Evolutionary conservation across 495 filamentous ascomycete genomes (phyloP), one percentile per base, ranked within the genome.

Genomic region (Xanthoparmelia taractica): DNA sequence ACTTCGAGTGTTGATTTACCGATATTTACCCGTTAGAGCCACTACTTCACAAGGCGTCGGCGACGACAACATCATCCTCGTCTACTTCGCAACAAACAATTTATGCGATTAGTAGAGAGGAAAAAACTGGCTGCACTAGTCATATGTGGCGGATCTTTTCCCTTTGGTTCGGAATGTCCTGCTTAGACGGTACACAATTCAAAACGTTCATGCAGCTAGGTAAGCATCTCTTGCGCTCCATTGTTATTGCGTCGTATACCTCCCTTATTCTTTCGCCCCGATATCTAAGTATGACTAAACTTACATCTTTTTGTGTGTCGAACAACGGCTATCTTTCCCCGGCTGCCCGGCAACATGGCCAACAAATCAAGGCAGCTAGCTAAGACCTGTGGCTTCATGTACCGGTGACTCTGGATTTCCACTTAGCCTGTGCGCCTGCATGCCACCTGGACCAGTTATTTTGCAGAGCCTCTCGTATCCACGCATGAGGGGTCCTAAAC

Each of bases 401-500:
- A 54, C 2, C 29, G 20, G 29, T 18, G 29, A 54, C 50, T 20
- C 8, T n/a, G 27, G 12, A 33, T 18, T 15, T 33, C 29, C 33
- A 54, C 10, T 10, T n/a, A 54, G 50, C 29, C 50, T 33, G 50
- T 33, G 50, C 50, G 50, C 50, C 50, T 33, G 50, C 50, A 54
- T 33, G 50, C 50, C 15, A 54, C 17, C 29, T 54, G 29, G 29
- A 33, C 50, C 50, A 54, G 8, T 54, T 15, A 54, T 25, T 33
- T 34, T 33, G 29, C 27, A 54, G 29, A 33, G 2, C 27, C 10
- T n/a, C 50, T 54, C 27, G 29, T 54, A 33, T 54, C 20, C 29
- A 54, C 15, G 50, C 50, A 33, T 15, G 6, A 54, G 5, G 29
- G 15, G 20, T n/a, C 17, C 50, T n/a, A 17, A 33, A 33, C 8